Evolutionary conservation across 2,329 filamentous ascomycete genomes (phyloP), one percentile per base, ranked within the genome.

Genomic region (Neophaeococcomyces aloes): DNA sequence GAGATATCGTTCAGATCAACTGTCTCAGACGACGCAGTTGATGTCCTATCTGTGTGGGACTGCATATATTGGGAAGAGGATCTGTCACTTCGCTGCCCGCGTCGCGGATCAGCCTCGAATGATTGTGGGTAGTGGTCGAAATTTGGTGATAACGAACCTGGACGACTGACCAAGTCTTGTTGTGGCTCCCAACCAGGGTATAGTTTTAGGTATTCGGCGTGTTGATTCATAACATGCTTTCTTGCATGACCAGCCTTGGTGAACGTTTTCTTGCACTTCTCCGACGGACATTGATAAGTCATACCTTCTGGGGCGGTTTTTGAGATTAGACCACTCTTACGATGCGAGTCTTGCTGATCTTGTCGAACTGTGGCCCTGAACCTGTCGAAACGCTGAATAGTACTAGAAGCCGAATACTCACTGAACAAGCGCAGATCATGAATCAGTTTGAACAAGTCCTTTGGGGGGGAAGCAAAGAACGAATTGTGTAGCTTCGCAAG

Each of bases 181-280:
- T 32, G 29, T 19, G 38, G 38, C 29, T 41, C 27, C 15, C 32
- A 41, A 33, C 32, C 38, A 14, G 44, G 47, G n/a, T 51, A 30
- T 21, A 40, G 31, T n/a, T 31, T 10, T 11, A 19, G 33, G 17
- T 38, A 47, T 14, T 47, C 44, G 10, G 41, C 30, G 25, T 51
- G 47, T 10, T 21, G 18, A 6, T 31, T 42, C 3, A 30, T 15
- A 38, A 52, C 27, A 38, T 52, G 49, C 15, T 48, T 50, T 18
- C 42, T 32, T 15, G 39, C 45, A 29, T 50, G 38, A 10, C 49
- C 49, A 35, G 41, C 40, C 7, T 46, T 44, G 3, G 18, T 10
- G 34, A 41, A 50, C 15, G 23, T 18, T 35, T 37, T 47, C n/a
- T 30, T 44, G 38, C 49, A 51, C 14, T 49, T 49, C 21, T 10